Conservation (phyloP, 192 early-diverging fungal genomes). For the Rhizophagus sp. region DNA sequence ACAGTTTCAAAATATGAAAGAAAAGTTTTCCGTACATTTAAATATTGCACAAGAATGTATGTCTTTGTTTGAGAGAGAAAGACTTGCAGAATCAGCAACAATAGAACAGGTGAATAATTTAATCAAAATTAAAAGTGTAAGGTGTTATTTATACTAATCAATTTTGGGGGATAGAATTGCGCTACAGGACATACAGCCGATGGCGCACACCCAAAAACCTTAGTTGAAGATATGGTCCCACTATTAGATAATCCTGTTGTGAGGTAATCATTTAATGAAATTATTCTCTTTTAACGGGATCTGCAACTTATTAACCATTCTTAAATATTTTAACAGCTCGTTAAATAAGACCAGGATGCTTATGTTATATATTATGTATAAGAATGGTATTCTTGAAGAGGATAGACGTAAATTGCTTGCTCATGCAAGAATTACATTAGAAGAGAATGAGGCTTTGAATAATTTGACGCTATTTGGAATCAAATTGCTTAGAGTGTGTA, state of each 20-base stretch:
- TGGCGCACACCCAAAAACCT: conserved; percentile 63
- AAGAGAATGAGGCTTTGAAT: conserved; percentile 77
- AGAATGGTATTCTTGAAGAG: conserved; percentile 73
- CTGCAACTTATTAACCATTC: not conserved
- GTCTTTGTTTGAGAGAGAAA: conserved; percentile 67
- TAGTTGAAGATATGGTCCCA: conserved; percentile 75
- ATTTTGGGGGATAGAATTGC: conserved; percentile 50
- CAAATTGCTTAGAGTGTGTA: conserved; percentile 48
- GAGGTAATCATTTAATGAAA: conserved; percentile 36
- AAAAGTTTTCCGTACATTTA: conserved; percentile 64
- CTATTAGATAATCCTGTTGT: conserved; percentile 68
- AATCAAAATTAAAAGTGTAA: not conserved
- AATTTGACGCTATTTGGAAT: conserved; percentile 73
- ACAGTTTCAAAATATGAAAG: conserved; percentile 71
- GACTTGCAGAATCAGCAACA: conserved; percentile 65
- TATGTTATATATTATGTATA: conserved; percentile 79
- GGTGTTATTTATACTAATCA: conserved; percentile 21
- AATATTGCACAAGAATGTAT: conserved; percentile 85
- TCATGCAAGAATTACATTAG: conserved; percentile 68
- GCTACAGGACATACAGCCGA: conserved; percentile 80
- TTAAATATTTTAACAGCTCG: conserved; percentile 31
- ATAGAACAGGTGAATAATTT: conserved; percentile 61
- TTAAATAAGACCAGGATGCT: conserved; percentile 78
- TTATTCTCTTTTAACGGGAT: not conserved
- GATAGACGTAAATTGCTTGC: conserved; percentile 69